Evolutionary conservation across 2,329 filamentous ascomycete species (phyloP), one percentile per base, ranked within the genome.

Genomic region (Coniella lustricola): DNA sequence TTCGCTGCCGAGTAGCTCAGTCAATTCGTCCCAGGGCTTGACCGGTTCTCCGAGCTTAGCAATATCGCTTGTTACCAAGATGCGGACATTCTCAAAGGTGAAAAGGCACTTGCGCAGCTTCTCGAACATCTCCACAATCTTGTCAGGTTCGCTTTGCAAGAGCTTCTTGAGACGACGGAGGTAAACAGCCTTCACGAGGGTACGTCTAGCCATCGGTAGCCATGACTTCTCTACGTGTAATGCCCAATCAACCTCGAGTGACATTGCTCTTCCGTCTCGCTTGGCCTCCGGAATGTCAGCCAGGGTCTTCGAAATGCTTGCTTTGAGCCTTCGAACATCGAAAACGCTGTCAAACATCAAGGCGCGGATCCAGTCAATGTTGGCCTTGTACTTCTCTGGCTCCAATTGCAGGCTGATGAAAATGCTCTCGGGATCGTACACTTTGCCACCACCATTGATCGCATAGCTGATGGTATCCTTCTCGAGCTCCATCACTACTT

Each of bases 241-340:
- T 67, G 91, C 89, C 53, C 83, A 78, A 57, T 93, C 81, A 49
- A 84, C 74, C 54, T 82, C 79, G 48, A 68, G 70, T 3, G 79
- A 71, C 81, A 84, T 84, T 36, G 71, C 71, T 49, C 83, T 79
- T 1, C 93, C 93, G 57, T 86, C 87, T 36, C 93, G 87, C 73
- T 97, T 98, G 45, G 83, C 76, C 61, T 96, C 90, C 0, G 93
- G 93, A 16, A 98, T 85, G 58, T 97, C 91, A 3, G 90, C 90
- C 16, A 96, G 75, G 39, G 94, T 81, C 65, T 95, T 94, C 50
- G 83, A 82, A 14, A 94, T 70, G 18, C 75, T 71, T 54, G 87
- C 79, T 56, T 76, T 77, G 44, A 85, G 70, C 20, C 81, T 73
- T 42, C 72, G 69, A 3, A 84, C 76, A 59, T 97, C 91, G 60